phyloP scores from a whole-genome alignment of 306 rosid genomes.

The Pterocarpus santalinus region DNA sequence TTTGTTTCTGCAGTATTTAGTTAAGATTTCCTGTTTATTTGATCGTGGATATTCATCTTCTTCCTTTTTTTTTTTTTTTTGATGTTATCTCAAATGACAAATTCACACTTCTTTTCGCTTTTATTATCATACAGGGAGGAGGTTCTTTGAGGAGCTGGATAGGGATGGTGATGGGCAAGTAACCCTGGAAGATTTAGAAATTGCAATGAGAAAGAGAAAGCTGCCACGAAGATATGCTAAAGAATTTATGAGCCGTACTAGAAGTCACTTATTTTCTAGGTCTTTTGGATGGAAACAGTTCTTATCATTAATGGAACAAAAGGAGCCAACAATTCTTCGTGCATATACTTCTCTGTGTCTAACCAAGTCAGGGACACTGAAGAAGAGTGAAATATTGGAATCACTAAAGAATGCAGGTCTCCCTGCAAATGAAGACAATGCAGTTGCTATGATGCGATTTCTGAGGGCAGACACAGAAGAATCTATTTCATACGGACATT shows the following conservation, averaged over 20 bases:
- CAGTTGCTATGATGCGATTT: conserved; percentile 98
- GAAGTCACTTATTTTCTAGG: conserved; percentile 92
- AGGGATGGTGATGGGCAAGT: conserved; percentile 98
- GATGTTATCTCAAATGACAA: conserved; percentile 36
- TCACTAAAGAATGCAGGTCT: conserved; percentile 93
- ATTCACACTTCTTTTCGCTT: conserved; percentile 32
- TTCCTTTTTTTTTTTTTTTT: conserved; percentile 25
- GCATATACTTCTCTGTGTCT: conserved; percentile 97
- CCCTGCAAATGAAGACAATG: conserved; percentile 98
- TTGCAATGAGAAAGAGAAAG: conserved; percentile 90
- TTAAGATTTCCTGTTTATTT: conserved; percentile 1
- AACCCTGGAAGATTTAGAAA: conserved; percentile 91
- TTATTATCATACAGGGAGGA: conserved; percentile 72
- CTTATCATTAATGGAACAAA: conserved; percentile 94
- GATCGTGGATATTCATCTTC: background rate
- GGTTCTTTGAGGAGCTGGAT: conserved; percentile 98
- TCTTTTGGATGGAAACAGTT: conserved; percentile 99
- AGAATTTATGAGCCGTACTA: conserved; percentile 92
- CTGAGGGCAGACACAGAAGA: conserved; percentile 92
- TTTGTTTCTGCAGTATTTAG: background rate
- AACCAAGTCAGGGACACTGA: conserved; percentile 96
- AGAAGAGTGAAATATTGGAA: conserved; percentile 91
- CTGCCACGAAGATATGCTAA: conserved; percentile 96
- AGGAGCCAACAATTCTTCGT: conserved; percentile 98
- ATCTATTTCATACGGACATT: conserved; percentile 97